Percentiles rank a stretch among this genome's conserved stretches.
Evolutionary conservation across 2,329 filamentous ascomycete species (phyloP).

Genomic region (Exserohilum rostratum): DNA sequence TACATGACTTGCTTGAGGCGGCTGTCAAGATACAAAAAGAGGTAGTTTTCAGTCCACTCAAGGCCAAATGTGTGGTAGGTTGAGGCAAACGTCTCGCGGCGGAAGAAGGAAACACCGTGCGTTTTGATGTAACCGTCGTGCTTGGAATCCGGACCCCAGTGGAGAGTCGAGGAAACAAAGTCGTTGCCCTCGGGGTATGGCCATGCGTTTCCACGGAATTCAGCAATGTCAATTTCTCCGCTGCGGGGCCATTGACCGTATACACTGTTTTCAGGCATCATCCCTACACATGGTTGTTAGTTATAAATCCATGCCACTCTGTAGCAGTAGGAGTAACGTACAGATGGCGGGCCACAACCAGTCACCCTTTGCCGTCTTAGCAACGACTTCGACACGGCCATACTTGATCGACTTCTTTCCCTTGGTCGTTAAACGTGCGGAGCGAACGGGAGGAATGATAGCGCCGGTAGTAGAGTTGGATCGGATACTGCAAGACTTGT

Average conservation of each 20-base stretch:
- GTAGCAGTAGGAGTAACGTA: background rate
- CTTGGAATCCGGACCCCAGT: slow-evolving; percentile 66
- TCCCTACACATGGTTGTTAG: slow-evolving; percentile 50
- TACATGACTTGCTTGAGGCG: slow-evolving; percentile 79
- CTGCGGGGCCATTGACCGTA: slow-evolving; percentile 80
- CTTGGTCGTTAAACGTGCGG: slow-evolving; percentile 77
- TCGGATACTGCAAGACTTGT: slow-evolving; percentile 67
- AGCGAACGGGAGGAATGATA: slow-evolving; percentile 76
- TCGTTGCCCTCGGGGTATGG: slow-evolving; percentile 77
- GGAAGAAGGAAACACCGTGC: slow-evolving; percentile 34
- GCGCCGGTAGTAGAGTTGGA: slow-evolving; percentile 78
- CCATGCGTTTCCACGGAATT: slow-evolving; percentile 77
- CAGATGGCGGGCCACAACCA: slow-evolving; percentile 91
- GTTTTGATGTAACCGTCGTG: slow-evolving; percentile 33
- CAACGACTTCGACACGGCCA: slow-evolving; percentile 78
- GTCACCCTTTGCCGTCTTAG: slow-evolving; percentile 75
- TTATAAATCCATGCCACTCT: background rate
- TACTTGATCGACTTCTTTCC: slow-evolving; percentile 76
- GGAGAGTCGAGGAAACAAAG: slow-evolving; percentile 75
- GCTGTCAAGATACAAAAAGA: slow-evolving; percentile 83
- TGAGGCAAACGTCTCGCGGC: slow-evolving; percentile 74
- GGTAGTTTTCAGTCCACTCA: slow-evolving; percentile 78
- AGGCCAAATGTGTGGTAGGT: slow-evolving; percentile 74
- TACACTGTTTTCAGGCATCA: slow-evolving; percentile 65
- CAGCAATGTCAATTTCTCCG: slow-evolving; percentile 82